Evolutionary conservation across 352 stramenopile species (phyloP), one percentile per base, ranked within the genome.

Genomic region (Phytophthora vignae): DNA sequence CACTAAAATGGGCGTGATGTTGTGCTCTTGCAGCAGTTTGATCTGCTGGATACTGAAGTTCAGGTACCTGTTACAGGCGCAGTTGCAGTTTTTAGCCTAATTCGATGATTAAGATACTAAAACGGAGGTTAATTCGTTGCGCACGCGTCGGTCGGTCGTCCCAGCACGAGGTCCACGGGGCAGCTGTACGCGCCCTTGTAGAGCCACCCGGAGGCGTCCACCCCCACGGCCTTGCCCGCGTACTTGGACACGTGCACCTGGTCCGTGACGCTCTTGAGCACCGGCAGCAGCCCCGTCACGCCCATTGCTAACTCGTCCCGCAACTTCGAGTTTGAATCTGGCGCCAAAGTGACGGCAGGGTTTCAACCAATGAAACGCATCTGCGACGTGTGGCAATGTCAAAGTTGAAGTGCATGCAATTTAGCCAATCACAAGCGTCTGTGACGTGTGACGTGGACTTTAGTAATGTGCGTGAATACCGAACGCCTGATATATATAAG

Each of bases 141-240:
- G 54, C 31, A 93, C 83, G 56, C 82, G 48, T 92, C 78, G 0
- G 84, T 88, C 40, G 81, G 64, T 55, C 82, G 74, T 25, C 78
- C 80, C 25, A 84, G 64, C 27, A 94, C 90, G 48, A 99, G 71
- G 49, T 98, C 94, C 31, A 77, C 74, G 17, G 87, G 77, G 63
- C 94, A 98, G 71, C 79, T 87, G 71, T 95, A 98, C 25, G 91
- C 88, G 33, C 93, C 94, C 67, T 96, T 90, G 78, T 99, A 97
- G 53, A 98, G 83, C 94, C 94, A 94, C 9, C 78, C 78, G 3
- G 77, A 83, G 0, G 81, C 84, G 57, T 96, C 90, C 21, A 96
- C 82, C n/a, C 84, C 89, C 27, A 87, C 85, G 3, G 71, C 87
- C 65, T 91, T 93, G 7, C 88, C 87, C 8, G 72, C 63, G 68